Base-by-base conservation (phyloP, 495 filamentous ascomycete genomes). In the Chaetomidium leptoderma region DNA sequence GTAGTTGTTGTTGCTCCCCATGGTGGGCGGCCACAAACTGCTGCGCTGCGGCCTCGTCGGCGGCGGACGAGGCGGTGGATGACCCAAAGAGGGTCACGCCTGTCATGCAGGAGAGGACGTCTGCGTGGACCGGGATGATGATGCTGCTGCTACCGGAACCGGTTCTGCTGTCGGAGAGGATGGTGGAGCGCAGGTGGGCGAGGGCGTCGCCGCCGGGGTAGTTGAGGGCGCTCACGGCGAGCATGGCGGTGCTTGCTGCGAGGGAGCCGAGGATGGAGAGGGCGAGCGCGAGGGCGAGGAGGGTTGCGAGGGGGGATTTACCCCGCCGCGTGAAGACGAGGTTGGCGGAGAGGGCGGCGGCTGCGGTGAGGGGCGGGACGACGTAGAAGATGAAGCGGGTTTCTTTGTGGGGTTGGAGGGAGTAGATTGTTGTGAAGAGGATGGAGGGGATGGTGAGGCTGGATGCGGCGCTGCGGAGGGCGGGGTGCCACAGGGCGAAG, bases 371-470 rank as follows among this genome's bases (percentile, higher is more conserved):
- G 0, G 84, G 75, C 0, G 95, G 95, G 42, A 95, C 78, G 62
- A 83, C 76, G 73, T 97, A 97, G 57, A 97, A 78, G 61, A 99
- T 87, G 76, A 99, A 99, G 19, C 93, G 87, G 75, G 89, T 88
- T 73, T 99, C 93, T 70, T 99, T 99, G 72, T 99, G 93, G 4
- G 93, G 92, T 43, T 95, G 86, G 7, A 80, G 46, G 46, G 88
- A 92, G 74, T 96, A 98, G 36, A 93, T 68, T 0, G 80, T 78
- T 6, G 93, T 76, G 63, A 95, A 99, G 19, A 79, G 65, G 4
- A 93, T 37, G 4, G 80, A 78, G 0, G 95, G 91, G 24, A 86
- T 55, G 3, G 88, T 67, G 17, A 95, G 67, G 16, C 79, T 77
- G 6, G 74, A 51, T 3, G 80, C 81, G 10, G 63, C 62, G 10